A percentile compares a stretch with the other conserved stretches of the same genome.
phyloP scores from a whole-genome alignment of 2,329 filamentous ascomycete species.

The Botrytis fragariae region DNA sequence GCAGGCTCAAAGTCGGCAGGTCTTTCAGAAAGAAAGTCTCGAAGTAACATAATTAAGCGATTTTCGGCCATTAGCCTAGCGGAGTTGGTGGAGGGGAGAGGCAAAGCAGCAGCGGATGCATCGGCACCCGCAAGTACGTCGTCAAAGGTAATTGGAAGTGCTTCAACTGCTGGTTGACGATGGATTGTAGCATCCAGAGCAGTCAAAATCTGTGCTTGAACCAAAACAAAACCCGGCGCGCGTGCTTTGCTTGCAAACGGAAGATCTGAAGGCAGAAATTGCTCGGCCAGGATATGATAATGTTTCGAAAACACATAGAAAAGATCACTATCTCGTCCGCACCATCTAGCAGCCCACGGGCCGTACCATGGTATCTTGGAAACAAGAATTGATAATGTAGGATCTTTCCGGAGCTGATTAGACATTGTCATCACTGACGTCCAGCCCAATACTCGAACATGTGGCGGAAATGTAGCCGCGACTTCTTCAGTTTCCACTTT shows the following conservation, averaged over 20 bases:
- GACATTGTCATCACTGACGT: slow-evolving; percentile 55
- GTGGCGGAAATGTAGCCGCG: slow-evolving; percentile 41
- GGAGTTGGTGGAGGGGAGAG: slow-evolving; percentile 57
- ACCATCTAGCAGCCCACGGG: slow-evolving; percentile 68
- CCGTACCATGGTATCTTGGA: slow-evolving; percentile 65
- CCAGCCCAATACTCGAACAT: slow-evolving; percentile 60
- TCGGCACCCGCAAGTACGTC: slow-evolving; percentile 62
- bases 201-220: slow-evolving; percentile 66
- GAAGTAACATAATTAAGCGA: slow-evolving; percentile 65
- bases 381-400: slow-evolving; percentile 55
- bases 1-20: slow-evolving; percentile 52
- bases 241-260: slow-evolving; percentile 56
- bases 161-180: slow-evolving; percentile 50
- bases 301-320: slow-evolving; percentile 73
- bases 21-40: slow-evolving; percentile 64
- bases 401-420: slow-evolving; percentile 54
- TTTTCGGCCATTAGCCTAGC: slow-evolving; percentile 69
- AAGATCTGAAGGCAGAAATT: slow-evolving; percentile 52
- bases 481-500: slow-evolving; percentile 42
- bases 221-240: slow-evolving; percentile 58
- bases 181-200: slow-evolving; percentile 68
- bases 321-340: slow-evolving; percentile 69
- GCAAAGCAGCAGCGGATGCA: slow-evolving; percentile 53
- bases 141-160: slow-evolving; percentile 61
- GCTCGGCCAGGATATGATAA: slow-evolving; percentile 64